Evolutionary conservation across 148 eudicot genomes (phyloP).

Genomic region (Camellia japonica): DNA sequence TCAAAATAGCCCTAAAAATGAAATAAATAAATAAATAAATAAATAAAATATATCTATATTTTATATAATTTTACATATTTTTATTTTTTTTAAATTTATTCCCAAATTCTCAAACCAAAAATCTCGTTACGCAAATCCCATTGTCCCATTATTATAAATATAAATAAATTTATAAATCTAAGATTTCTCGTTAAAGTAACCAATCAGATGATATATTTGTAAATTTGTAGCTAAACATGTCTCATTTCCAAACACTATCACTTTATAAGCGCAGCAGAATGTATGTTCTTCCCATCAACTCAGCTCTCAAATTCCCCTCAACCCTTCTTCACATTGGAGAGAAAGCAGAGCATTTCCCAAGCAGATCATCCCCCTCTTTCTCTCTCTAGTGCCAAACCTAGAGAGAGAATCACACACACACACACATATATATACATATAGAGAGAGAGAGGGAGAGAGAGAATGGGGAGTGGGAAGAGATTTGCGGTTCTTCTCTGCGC

Average conservation of each 20-base stretch:
- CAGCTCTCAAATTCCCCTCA: not conserved
- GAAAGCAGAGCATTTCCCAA: not conserved
- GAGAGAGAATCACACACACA: not conserved
- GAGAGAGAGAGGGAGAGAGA: not conserved
- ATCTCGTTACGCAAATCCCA: too few species aligned
- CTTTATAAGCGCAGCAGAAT: not conserved
- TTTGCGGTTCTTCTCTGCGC: constrained; percentile 76
- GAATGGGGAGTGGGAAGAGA: constrained; percentile 27
- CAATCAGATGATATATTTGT: not conserved
- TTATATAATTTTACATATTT: too few species aligned
- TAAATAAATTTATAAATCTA: too few species aligned
- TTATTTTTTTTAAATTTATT: too few species aligned
- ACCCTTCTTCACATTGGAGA: not conserved
- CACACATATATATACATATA: too few species aligned
- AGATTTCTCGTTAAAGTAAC: too few species aligned
- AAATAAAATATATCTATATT: too few species aligned
- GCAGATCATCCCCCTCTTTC: not conserved
- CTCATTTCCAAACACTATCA: not conserved
- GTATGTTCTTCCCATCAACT: too few species aligned
- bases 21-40: too few species aligned
- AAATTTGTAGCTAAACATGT: constrained; percentile 2
- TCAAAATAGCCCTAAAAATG: too few species aligned
- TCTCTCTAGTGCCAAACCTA: not conserved
- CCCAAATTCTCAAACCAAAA: too few species aligned
- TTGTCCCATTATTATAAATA: too few species aligned